Base-by-base conservation (phyloP, 176 grass and related monocot species). In the Ensete ventricosum region DNA sequence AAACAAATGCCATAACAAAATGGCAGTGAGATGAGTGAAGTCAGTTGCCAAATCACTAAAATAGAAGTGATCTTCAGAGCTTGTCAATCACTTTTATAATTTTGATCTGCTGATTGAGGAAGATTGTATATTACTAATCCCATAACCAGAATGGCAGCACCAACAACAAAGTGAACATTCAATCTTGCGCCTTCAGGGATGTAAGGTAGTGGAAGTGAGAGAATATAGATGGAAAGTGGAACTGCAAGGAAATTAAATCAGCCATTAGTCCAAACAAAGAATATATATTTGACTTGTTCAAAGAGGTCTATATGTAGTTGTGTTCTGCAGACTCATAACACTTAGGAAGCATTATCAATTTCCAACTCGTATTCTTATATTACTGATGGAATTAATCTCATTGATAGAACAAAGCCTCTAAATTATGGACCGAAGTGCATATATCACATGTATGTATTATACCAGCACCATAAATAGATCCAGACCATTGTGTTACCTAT, bases 71-170 rank as follows among this genome's bases (percentile, higher is more conserved):
- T 65, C 13, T 65, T 11, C 24, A 65, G 26, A 27, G 22, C 63
- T 27, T 11, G 22, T 71, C 68, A 71, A 71, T 71, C 68, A 21
- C 20, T 20, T 51, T 71, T 71, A 49, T 71, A 48, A 21, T 19
- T 10, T 65, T 81, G 76, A 62, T 67, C 67, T 67, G 82, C 72
- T 63, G 81, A 60, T 54, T 81, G 62, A 76, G 93, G 89, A 74
- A 96, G 72, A 63, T 92, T 92, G 81, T 96, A 96, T 14, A 90
- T 58, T 59, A 87, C 73, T 79, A 96, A 81, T 71, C 93, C 93
- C 14, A 92, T 57, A 49, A 92, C 87, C 51, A 97, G 84, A 75
- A 86, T 80, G 26, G 77, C 81, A 75, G 76, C 82, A 75, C 87
- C 93, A n/a, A 76, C 68, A 50, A 87, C 34, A 76, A 97, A 93